These are phyloP conservation scores for Aspergillus baeticus DNA, from an alignment of 495 filamentous ascomycete species.

Conservation along the genomic window DNA sequence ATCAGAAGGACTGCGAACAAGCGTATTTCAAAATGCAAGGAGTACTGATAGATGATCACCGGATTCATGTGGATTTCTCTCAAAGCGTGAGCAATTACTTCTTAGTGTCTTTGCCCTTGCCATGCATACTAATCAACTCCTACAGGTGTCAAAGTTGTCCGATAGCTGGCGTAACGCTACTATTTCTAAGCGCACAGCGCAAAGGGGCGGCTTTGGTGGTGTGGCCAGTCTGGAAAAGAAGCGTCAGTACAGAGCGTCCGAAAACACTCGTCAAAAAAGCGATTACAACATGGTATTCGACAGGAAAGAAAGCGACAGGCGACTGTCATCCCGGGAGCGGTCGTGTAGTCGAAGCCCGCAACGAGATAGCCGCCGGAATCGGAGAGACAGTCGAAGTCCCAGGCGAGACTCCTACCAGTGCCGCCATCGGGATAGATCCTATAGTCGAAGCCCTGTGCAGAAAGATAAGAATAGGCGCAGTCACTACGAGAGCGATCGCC, in stretches of 20 bases:
- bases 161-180: constrained; percentile 86
- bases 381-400: constrained; percentile 53
- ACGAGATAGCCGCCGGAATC: constrained; percentile 24
- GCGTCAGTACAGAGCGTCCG: constrained; percentile 75
- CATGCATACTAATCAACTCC: constrained; percentile 22
- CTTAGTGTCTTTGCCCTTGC: background rate
- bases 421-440: constrained; percentile 34
- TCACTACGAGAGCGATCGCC: constrained; percentile 19
- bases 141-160: constrained; percentile 75
- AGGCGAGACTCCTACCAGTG: constrained; percentile 25
- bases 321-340: constrained; percentile 19
- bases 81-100: constrained; percentile 66
- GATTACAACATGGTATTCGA: constrained; percentile 83
- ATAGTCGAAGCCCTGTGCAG: constrained; percentile 53
- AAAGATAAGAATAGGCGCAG: constrained; percentile 21
- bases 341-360: constrained; percentile 25
- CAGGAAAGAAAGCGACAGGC: constrained; percentile 57
- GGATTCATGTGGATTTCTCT: constrained; percentile 98
- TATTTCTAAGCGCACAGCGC: constrained; percentile 73
- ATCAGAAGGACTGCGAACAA: constrained; percentile 88
- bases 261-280: constrained; percentile 58
- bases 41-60: constrained; percentile 93
- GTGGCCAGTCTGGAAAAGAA: constrained; percentile 83
- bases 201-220: constrained; percentile 85
- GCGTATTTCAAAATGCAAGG: constrained; percentile 99